Conservation (phyloP, 2,329 filamentous ascomycete genomes). For the Cytospora piceae region DNA sequence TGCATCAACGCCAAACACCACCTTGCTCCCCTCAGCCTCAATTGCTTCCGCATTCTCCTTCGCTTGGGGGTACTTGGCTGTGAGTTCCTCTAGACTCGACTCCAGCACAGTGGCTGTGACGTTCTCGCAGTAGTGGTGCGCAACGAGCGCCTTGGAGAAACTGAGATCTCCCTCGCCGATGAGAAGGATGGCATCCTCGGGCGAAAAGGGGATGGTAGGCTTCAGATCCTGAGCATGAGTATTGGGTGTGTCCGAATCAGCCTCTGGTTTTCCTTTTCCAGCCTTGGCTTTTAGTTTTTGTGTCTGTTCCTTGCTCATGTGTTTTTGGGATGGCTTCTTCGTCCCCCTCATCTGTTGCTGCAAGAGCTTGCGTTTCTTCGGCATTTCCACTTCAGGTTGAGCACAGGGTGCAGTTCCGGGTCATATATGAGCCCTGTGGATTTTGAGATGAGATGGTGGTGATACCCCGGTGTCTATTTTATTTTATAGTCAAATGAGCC, state of each 20-base stretch:
- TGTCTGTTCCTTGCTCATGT: slow-evolving; percentile 42
- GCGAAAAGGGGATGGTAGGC: slow-evolving; percentile 69
- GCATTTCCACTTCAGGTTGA: neutral
- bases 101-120: slow-evolving; percentile 74
- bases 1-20: slow-evolving; percentile 70
- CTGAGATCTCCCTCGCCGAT: slow-evolving; percentile 83
- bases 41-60: slow-evolving; percentile 61
- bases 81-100: slow-evolving; percentile 57
- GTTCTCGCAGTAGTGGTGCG: slow-evolving; percentile 67
- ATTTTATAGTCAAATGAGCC: slow-evolving; percentile 19
- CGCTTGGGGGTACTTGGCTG: slow-evolving; percentile 75
- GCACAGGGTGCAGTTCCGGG: neutral
- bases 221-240: slow-evolving; percentile 36
- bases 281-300: slow-evolving; percentile 20
- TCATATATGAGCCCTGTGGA: neutral
- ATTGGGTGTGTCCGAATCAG: slow-evolving; percentile 30
- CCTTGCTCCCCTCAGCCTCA: slow-evolving; percentile 46
- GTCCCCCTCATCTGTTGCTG: neutral
- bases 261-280: slow-evolving; percentile 34
- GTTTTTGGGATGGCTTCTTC: slow-evolving; percentile 30
- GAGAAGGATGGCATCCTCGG: slow-evolving; percentile 71
- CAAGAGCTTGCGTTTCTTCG: slow-evolving; percentile 41
- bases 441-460: neutral
- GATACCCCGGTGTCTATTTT: neutral
- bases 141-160: slow-evolving; percentile 69